Percentiles rank a stretch among this genome's conserved stretches.
These are phyloP conservation scores for Gracilariopsis chorda DNA, from an alignment of 23 red algal species.

Conservation along the genomic window DNA sequence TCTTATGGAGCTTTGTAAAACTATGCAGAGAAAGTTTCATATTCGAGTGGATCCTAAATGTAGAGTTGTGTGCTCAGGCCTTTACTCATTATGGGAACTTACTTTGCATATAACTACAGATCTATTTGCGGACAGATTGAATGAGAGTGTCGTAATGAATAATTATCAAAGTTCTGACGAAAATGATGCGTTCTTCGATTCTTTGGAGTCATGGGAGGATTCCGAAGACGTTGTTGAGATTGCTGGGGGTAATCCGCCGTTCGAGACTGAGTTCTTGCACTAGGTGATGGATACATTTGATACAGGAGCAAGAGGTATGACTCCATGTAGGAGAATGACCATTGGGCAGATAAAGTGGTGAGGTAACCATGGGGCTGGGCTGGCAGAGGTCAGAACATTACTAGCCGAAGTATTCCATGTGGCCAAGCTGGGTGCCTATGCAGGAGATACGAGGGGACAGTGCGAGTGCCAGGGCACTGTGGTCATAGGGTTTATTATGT, in stretches of 20 bases:
- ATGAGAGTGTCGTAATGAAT: neutral
- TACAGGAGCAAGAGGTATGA: neutral
- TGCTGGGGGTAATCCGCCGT: neutral
- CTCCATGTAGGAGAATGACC: no score
- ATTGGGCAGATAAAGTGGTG: no score
- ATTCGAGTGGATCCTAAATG: neutral
- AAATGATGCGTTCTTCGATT: neutral
- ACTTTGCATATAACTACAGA: neutral
- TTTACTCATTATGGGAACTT: conserved; percentile 17
- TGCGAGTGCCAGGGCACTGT: no score
- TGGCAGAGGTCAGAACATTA: no score
- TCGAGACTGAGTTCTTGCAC: neutral
- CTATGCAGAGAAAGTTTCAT: neutral
- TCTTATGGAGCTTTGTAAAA: neutral
- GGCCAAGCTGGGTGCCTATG: no score
- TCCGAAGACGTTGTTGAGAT: neutral
- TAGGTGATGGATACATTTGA: neutral
- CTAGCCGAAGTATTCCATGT: no score
- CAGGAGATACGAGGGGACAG: no score
- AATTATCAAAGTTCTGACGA: neutral
- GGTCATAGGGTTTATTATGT: no score
- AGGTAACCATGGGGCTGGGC: no score
- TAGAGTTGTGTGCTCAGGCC: neutral
- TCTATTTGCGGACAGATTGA: conserved; percentile 16
- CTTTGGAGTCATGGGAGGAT: neutral